phyloP scores from a whole-genome alignment of 345 rosid genomes.

The Anastatica hierochuntica region DNA sequence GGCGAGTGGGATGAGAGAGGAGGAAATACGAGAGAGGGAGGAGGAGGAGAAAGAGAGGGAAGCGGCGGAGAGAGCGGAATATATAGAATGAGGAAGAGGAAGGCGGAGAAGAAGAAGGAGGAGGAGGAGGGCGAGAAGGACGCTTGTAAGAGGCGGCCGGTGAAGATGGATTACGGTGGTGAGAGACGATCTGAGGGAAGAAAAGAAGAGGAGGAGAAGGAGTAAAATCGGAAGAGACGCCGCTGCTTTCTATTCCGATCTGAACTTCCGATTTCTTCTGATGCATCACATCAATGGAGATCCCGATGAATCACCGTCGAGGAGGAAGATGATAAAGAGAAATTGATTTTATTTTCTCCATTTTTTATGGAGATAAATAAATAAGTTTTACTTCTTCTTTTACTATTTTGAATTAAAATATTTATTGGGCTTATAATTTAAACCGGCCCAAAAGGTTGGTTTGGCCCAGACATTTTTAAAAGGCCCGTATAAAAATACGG shows the following conservation, averaged over 20 bases:
- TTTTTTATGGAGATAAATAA: too few species aligned
- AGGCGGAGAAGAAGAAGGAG: conserved; percentile 38
- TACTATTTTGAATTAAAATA: too few species aligned
- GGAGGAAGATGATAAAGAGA: too few species aligned
- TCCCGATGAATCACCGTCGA: too few species aligned
- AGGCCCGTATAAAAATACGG: too few species aligned
- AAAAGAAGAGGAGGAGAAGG: conserved; percentile 48
- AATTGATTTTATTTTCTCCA: too few species aligned
- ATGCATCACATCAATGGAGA: conserved; percentile 85
- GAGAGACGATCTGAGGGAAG: conserved; percentile 32
- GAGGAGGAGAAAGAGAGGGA: conserved; percentile 46
- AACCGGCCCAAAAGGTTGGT: too few species aligned
- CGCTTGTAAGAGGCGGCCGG: conserved; percentile 62
- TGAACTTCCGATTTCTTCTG: conserved; percentile 97
- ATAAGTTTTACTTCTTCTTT: too few species aligned
- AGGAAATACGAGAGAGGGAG: conserved; percentile 71
- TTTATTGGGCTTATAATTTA: too few species aligned
- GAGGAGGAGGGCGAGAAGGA: conserved; percentile 45
- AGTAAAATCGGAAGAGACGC: conserved; percentile 97
- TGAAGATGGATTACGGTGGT: conserved; percentile 39
- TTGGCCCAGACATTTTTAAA: too few species aligned
- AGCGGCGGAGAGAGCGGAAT: conserved; percentile 13
- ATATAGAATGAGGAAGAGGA: conserved; percentile 19
- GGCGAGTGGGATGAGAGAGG: conserved; percentile 74
- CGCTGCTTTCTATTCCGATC: conserved; percentile 99